Evolutionary conservation across 495 filamentous ascomycete genomes (phyloP), one percentile per base, ranked within the genome.

Genomic region (Xylaria curta): DNA sequence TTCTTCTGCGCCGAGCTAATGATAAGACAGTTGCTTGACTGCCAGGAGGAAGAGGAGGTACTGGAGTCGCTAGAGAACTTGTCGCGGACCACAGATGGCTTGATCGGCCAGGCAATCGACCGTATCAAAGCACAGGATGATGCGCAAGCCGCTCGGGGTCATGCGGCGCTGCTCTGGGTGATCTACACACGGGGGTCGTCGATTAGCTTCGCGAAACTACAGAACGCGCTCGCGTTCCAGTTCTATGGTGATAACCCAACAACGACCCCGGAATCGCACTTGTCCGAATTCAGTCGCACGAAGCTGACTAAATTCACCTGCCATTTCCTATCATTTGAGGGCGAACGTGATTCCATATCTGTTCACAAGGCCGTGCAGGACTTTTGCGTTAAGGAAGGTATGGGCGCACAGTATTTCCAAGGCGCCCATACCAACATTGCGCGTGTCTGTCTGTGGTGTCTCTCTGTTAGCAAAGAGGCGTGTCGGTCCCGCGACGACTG

Each of bases 391-490:
- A 31, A 31, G 26, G 53, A 56, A 26, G 53, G 53, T 3, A 56
- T 56, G 53, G 53, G 53, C 51, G 26, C 53, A n/a, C 53, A 56
- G 10, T 56, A 56, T 56, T 56, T 56, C 26, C 9, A 15, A 2
- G 53, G 15, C 12, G 24, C 53, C 7, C 53, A 56, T 8, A 10
- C 24, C 53, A 17, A 7, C 26, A 56, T 56, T 12, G 21, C 26
- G 28, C 53, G 53, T 5, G 53, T 56, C 53, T 56, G 53, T 26
- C 19, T 56, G 53, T 56, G 53, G 53, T 56, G 53, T 19, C 53
- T 56, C 24, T 56, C 53, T 3, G 53, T 31, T 26, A 56, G 13
- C 53, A 56, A 56, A 26, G 53, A 56, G 53, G 8, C 53, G 8
- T 56, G 53, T 13, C 21, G 53, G 28, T 56, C 53, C 28, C 53